These are phyloP conservation scores for Leucocoprinus leucothites DNA, from an alignment of 768 basidiomycete species.

Conservation along the genomic window DNA sequence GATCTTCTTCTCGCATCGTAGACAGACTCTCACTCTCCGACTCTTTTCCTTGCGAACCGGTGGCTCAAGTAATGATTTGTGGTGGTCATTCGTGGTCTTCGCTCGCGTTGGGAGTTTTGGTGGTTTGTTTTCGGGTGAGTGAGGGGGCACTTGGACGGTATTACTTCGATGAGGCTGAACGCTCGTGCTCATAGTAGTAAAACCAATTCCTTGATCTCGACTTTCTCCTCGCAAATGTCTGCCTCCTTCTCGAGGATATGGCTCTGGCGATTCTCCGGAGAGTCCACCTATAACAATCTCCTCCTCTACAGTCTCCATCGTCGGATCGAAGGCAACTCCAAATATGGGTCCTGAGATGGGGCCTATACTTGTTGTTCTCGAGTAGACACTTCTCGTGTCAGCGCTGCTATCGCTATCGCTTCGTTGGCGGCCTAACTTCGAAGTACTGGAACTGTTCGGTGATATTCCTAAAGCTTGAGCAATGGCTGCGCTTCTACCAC, in stretches of 20 bases:
- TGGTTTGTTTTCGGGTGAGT: conserved; percentile 40
- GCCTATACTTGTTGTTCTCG: conserved; percentile 21
- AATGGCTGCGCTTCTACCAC: conserved; percentile 22
- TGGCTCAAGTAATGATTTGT: conserved; percentile 18
- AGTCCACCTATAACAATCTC: conserved; percentile 17
- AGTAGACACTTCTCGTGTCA: conserved; percentile 28
- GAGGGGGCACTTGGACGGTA: conserved; percentile 42
- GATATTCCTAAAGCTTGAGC: conserved; percentile 44
- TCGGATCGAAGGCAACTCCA: conserved; percentile 12
- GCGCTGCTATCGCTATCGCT: conserved; percentile 27
- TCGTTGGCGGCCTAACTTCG: conserved; percentile 30
- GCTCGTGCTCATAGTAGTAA: conserved; percentile 13
- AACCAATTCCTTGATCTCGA: conserved; percentile 2
- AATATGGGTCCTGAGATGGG: conserved; percentile 6
- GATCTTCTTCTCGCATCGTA: conserved; percentile 65
- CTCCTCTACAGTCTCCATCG: conserved; percentile 16
- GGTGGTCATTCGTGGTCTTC: conserved; percentile 37
- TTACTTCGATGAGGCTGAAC: conserved; percentile 42
- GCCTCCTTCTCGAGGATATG: conserved; percentile 1
- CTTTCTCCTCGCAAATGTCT: conserved; percentile 1
- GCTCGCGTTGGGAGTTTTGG: conserved; percentile 57
- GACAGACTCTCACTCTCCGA: conserved; percentile 41
- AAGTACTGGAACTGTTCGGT: conserved; percentile 34
- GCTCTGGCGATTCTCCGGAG: conserved; percentile 18
- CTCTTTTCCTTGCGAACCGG: conserved; percentile 27